Conservation (phyloP, 139 green algal species). For the Picochlorum sp. region DNA sequence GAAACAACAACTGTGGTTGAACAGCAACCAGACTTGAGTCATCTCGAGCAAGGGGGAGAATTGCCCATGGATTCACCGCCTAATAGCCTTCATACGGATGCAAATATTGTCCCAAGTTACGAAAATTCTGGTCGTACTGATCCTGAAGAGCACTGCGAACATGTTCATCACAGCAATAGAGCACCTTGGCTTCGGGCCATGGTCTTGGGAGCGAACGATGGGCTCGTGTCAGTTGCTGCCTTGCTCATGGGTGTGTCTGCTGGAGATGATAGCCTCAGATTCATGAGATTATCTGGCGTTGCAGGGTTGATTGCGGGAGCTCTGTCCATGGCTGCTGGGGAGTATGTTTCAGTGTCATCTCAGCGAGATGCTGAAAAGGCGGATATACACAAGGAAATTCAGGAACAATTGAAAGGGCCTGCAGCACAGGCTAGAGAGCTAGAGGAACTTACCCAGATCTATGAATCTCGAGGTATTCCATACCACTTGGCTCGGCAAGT, state of each 20-base stretch:
- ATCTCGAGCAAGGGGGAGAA: too few relatives aligned
- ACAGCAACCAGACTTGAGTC: too few relatives aligned
- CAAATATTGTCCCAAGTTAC: too few relatives aligned
- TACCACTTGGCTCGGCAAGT: constrained; percentile 46
- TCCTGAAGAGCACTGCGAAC: constrained; percentile 15
- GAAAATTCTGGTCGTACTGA: not conserved
- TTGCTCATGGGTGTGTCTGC: constrained; percentile 60
- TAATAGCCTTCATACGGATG: too few relatives aligned
- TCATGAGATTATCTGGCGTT: constrained; percentile 48
- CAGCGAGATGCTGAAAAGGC: constrained; percentile 56
- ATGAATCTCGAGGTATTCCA: constrained; percentile 52
- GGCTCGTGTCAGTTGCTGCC: constrained; percentile 48
- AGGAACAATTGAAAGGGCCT: constrained; percentile 55
- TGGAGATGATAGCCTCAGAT: constrained; percentile 25
- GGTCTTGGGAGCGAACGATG: constrained; percentile 55
- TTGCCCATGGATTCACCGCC: too few relatives aligned
- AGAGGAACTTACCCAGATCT: constrained; percentile 69
- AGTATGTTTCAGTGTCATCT: constrained; percentile 64
- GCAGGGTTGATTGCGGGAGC: constrained; percentile 60
- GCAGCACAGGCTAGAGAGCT: constrained; percentile 46
- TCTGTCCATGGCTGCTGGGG: constrained; percentile 47
- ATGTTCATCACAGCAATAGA: constrained; percentile 38
- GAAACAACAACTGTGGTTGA: too few relatives aligned
- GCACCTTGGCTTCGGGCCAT: constrained; percentile 44
- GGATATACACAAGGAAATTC: constrained; percentile 75